Evolutionary conservation across 1,284 basidiomycete genomes (phyloP), one percentile per base, ranked within the genome.

Genomic region (Polyporus tsugae): DNA sequence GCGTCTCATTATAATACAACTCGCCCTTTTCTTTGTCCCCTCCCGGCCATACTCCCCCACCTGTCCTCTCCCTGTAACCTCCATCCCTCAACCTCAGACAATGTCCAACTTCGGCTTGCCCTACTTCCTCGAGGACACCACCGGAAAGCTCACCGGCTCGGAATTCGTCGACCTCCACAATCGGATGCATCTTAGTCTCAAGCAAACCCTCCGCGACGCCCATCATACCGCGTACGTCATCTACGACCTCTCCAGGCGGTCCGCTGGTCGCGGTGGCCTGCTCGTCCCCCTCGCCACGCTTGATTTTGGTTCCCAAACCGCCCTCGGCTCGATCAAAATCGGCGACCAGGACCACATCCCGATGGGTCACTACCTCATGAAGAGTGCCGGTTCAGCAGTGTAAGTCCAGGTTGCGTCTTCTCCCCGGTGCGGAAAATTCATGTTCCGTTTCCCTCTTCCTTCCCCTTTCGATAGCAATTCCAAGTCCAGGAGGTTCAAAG

Each of bases 151-250:
- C 60, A 79, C 80, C 10, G 86, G 84, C 46, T 85, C 87, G 5
- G 85, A 88, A 39, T 91, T 88, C 75, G 75, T 84, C 63, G 90
- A 92, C 78, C 81, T 90, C 72, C 82, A 91, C 77, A 87, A 87
- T 63, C 87, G 90, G 41, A 82, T 90, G 75, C 81, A 80, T 52
- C 80, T 90, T 70, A 77, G 76, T 65, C 79, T 89, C 66, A 82
- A 84, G 46, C 83, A 85, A 68, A 86, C 84, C n/a, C 80, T 82
- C 0, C 77, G 78, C 66, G 82, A 82, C 64, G 36, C 78, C 4
- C 78, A 78, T 0, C 84, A 82, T 55, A 80, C 81, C 0, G 82
- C 83, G 15, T 89, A 87, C 75, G 85, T 85, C 80, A 82, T 91
- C 63, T 86, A 85, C 75, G 84, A 89, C 69, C 65, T 70, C 33